Conservation (phyloP, 2,329 filamentous ascomycete genomes). For the Aureobasidium namibiae region DNA sequence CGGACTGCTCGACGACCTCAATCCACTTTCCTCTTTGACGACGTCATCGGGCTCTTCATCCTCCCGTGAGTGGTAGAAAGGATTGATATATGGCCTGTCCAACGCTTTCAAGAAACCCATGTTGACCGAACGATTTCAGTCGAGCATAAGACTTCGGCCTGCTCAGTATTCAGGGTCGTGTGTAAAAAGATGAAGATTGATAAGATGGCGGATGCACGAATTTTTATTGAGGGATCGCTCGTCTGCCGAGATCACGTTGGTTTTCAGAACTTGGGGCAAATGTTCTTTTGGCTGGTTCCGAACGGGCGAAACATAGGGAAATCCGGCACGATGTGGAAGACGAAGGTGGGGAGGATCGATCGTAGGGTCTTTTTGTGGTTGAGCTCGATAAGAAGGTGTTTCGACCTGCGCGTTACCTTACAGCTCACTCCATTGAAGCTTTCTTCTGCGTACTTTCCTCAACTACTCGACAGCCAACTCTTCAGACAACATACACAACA, state of each 20-base stretch:
- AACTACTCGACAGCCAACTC: background rate
- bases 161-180: background rate
- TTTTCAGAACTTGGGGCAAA: background rate
- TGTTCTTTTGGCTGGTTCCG: background rate
- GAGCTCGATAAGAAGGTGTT: background rate
- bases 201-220: background rate
- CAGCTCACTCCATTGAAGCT: background rate
- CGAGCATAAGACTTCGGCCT: background rate
- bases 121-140: background rate
- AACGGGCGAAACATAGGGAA: background rate
- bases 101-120: conserved; percentile 8
- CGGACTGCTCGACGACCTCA: conserved; percentile 16
- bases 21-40: background rate
- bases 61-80: background rate
- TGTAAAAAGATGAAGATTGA: background rate
- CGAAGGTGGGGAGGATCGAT: background rate
- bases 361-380: background rate
- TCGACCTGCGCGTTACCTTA: background rate
- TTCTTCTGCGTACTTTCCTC: background rate
- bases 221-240: background rate
- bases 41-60: conserved; percentile 12
- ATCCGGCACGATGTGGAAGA: background rate
- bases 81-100: conserved; percentile 5
- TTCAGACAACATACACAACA: no score
- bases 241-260: background rate